Evolutionary conservation across 2,329 filamentous ascomycete genomes (phyloP), one percentile per base, ranked within the genome.

Genomic region (Trichoderma gracile): DNA sequence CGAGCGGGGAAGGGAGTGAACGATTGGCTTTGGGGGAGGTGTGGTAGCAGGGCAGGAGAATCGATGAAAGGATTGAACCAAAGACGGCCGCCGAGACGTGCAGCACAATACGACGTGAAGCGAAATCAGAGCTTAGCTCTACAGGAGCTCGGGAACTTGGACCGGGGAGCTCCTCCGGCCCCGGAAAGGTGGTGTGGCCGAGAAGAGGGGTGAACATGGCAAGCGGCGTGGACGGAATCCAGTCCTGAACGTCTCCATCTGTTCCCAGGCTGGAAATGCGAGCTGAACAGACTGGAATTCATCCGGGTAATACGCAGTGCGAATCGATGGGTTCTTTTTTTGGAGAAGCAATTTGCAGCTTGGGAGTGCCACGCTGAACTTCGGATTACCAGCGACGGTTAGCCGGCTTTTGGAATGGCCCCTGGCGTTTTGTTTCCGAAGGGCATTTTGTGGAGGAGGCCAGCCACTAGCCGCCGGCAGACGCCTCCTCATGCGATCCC

Each of bases 361-460:
- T 38, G 25, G 14, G 27, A 23, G 52, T 40, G 60, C 52, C 60
- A 63, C 52, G 10, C 19, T 15, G 54, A 58, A 54, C 62, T 64
- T 64, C 62, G 62, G 62, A 30, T 64, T 64, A 64, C 62, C 62
- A 60, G 9, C 25, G 62, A 64, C 19, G 62, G 62, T 64, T 64
- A 64, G 62, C 55, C 62, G 54, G 55, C 17, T 33, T 54, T 43
- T 25, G 25, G 42, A 30, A 40, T 23, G 49, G 59, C n/a, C 38
- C 57, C 57, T 60, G 46, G 57, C 33, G 23, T 40, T 61, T 59
- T 33, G 47, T n/a, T 21, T 19, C 25, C 21, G 7, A n/a, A 46
- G 43, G 49, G 15, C 15, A 38, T 45, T 27, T 53, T 61, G 47
- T 52, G 47, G 58, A 52, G 57, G 57, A 49, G 40, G 3, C 49